Evolutionary conservation across 2,329 filamentous ascomycete genomes (phyloP).

Genomic region (Thermomyces lanuginosus): DNA sequence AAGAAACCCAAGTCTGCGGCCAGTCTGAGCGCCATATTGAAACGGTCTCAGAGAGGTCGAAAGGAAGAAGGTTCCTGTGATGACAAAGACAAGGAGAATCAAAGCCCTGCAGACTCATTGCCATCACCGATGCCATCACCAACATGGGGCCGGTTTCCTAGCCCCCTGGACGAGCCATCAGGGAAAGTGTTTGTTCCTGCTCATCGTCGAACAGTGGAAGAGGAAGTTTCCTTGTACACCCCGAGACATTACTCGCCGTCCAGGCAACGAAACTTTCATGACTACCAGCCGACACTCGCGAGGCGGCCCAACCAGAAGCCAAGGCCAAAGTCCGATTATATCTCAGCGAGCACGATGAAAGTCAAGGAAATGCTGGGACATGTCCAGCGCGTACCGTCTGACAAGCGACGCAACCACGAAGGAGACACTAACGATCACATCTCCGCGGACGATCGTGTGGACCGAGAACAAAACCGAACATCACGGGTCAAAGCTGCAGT

Average conservation of each 20-base stretch:
- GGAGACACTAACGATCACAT: conserved; percentile 13
- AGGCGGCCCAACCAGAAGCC: conserved; percentile 24
- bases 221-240: conserved; percentile 43
- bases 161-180: conserved; percentile 18
- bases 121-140: conserved; percentile 43
- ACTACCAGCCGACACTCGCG: conserved; percentile 31
- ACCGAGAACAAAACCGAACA: conserved; percentile 14
- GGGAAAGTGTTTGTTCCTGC: conserved; percentile 29
- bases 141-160: conserved; percentile 63
- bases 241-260: conserved; percentile 43
- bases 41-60: conserved; percentile 53
- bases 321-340: conserved; percentile 37
- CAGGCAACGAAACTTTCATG: conserved; percentile 46
- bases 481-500: conserved; percentile 46
- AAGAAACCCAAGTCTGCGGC: conserved; percentile 70
- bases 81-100: conserved; percentile 67
- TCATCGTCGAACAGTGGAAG: conserved; percentile 30
- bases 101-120: too few species aligned
- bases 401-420: conserved; percentile 9
- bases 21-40: conserved; percentile 62
- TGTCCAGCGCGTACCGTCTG: conserved; percentile 13
- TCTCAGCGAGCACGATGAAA: conserved; percentile 27
- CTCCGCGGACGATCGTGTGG: conserved; percentile 19
- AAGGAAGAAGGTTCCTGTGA: conserved; percentile 39
- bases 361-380: conserved; percentile 19